phyloP scores from a whole-genome alignment of 2,329 filamentous ascomycete genomes.

The Botrytis aclada region DNA sequence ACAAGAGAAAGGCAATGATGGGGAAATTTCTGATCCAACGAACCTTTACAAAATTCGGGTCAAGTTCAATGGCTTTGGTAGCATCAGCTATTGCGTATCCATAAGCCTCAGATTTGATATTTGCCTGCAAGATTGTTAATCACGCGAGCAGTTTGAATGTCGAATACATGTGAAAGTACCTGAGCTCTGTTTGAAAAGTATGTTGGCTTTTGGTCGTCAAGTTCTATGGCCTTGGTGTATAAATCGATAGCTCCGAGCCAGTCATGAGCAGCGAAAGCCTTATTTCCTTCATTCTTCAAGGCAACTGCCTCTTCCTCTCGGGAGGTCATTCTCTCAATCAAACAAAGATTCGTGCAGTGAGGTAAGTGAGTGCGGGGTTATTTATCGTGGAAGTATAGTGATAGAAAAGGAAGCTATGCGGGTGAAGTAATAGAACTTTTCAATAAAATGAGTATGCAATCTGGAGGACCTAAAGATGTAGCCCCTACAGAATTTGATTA shows the following conservation, averaged over 20 bases:
- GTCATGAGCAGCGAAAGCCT: constrained; percentile 84
- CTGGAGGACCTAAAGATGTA: not conserved
- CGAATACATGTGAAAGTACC: constrained; percentile 50
- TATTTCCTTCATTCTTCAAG: constrained; percentile 92
- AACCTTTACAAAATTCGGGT: constrained; percentile 86
- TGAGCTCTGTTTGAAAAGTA: constrained; percentile 95
- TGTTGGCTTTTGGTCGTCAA: constrained; percentile 78
- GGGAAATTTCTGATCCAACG: constrained; percentile 22
- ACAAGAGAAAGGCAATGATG: not conserved
- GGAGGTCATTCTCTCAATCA: constrained; percentile 29
- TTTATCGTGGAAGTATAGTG: not conserved
- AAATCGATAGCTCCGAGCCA: constrained; percentile 78
- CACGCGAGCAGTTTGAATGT: constrained; percentile 43
- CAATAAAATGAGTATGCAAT: not conserved
- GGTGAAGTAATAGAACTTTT: not conserved
- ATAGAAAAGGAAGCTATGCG: not conserved
- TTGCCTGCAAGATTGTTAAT: constrained; percentile 61
- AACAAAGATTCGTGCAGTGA: constrained; percentile 3
- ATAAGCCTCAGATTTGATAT: constrained; percentile 94
- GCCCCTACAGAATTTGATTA: not conserved
- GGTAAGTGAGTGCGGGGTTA: constrained; percentile 6
- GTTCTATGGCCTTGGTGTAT: constrained; percentile 83
- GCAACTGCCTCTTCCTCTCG: constrained; percentile 67
- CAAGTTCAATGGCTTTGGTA: constrained; percentile 84
- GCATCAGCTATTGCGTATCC: constrained; percentile 91